These are phyloP conservation scores for Inonotus hispidus DNA, from an alignment of 1,284 basidiomycete species.

Conservation along the genomic window DNA sequence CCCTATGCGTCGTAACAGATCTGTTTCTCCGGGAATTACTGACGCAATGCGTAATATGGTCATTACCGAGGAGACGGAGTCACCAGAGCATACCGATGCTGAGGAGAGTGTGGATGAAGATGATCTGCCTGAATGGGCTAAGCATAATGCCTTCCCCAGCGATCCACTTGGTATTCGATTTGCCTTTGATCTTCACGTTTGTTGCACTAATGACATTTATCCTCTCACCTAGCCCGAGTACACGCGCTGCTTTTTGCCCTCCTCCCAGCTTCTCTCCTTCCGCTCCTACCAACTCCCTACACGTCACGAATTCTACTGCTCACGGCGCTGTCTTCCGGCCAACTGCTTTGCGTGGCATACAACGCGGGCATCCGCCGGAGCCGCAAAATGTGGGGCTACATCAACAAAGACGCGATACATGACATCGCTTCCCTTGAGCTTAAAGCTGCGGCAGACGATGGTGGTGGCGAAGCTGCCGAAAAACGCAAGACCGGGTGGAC, in stretches of 20 bases:
- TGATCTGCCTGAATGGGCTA: constrained; percentile 72
- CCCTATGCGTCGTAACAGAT: constrained; percentile 44
- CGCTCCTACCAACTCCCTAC: constrained; percentile 36
- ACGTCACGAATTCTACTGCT: constrained; percentile 40
- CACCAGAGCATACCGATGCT: constrained; percentile 31
- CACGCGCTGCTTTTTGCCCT: constrained; percentile 51
- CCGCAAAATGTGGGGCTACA: constrained; percentile 83
- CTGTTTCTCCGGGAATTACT: constrained; percentile 16
- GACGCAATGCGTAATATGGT: constrained; percentile 19
- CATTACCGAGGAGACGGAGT: constrained; percentile 46
- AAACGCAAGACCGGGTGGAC: constrained; percentile 59
- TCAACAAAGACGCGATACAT: constrained; percentile 72
- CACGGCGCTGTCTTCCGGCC: constrained; percentile 65
- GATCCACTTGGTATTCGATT: constrained; percentile 51
- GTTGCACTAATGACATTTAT: background rate
- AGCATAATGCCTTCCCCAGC: constrained; percentile 43
- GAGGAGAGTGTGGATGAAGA: constrained; percentile 52
- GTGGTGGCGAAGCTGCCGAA: constrained; percentile 27
- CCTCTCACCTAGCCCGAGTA: constrained; percentile 44
- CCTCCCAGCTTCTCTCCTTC: constrained; percentile 38
- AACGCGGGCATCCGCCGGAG: constrained; percentile 76
- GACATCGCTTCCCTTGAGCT: constrained; percentile 62
- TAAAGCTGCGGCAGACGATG: constrained; percentile 33
- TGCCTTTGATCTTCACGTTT: constrained; percentile 12
- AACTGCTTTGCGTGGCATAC: constrained; percentile 75